Evolutionary conservation across 192 early-diverging fungal genomes (phyloP), one percentile per base, ranked within the genome.

Genomic region (Borealophlyctis nickersoniae): DNA sequence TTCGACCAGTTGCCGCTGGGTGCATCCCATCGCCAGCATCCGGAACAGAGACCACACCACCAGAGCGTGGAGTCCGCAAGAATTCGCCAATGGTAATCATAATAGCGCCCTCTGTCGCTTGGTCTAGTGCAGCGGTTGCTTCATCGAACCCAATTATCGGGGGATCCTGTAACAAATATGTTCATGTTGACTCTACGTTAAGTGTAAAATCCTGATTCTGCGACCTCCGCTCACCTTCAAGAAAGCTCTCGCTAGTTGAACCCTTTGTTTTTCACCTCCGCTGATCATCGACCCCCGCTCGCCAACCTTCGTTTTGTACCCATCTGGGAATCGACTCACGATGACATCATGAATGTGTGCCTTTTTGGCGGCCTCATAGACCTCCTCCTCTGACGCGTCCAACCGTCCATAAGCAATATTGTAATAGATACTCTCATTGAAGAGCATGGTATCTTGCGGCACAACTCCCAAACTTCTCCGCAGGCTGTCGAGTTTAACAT

Each of bases 391-490:
- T 4, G 50, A 53, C 13, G 73, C 72, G 27, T 59, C 69, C 23
- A 88, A 78, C 22, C 86, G 78, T 14, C 95, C 98, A 66, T 99
- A 99, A 22, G 77, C 66, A 56, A 99, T 96, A 63, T 99, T 99
- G 71, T 96, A 86, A 66, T 80, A 86, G 36, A 99, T 88, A 0
- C 88, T 88, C 27, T 92, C 85, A 65, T 98, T 98, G 84, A 99
- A 99, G 49, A 99, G 73, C 4, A 89, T 86, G 16, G 91, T 94
- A 69, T 98, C 95, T 71, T 95, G 93, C 11, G 93, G 90, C 1
- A 97, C 91, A 4, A 97, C 92, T 28, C 91, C 92, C 49, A 98
- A 90, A 16, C 73, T 65, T 3, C 76, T 64, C 28, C 97, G 81
- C 70, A 98, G 75, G 36, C 88, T 91, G 34, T 88, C 83, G 32